Conservation (phyloP, 106 monocot genomes). For the Platanthera guangdongensis region DNA sequence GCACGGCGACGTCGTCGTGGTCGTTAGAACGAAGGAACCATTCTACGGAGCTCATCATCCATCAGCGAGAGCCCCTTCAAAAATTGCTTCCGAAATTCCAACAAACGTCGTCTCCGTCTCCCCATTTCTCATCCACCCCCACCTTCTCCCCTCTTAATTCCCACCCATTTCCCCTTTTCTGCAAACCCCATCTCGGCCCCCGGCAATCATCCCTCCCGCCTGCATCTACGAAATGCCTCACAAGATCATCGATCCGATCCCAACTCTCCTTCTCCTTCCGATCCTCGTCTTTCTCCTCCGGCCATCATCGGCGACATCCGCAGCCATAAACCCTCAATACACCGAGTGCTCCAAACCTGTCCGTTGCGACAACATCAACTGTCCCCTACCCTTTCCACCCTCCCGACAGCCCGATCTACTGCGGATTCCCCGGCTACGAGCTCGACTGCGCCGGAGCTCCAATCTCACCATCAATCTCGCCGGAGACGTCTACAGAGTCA, state of each 20-base stretch:
- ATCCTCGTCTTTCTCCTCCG: neutral
- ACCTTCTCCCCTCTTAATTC: neutral
- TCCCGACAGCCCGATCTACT: slow-evolving; percentile 6
- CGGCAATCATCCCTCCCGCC: neutral
- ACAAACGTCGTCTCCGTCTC: neutral
- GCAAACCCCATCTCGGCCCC: neutral
- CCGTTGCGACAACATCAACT: neutral
- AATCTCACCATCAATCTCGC: slow-evolving; percentile 6
- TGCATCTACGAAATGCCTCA: slow-evolving; percentile 7
- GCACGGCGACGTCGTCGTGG: no score
- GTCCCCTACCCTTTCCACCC: slow-evolving; percentile 19
- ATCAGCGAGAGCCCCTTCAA: neutral
- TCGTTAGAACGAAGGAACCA: neutral
- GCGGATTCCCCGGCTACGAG: slow-evolving; percentile 13
- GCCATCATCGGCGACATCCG: neutral
- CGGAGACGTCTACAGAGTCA: slow-evolving; percentile 3
- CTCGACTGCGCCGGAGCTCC: slow-evolving; percentile 1
- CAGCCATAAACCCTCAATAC: neutral
- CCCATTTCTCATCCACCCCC: neutral
- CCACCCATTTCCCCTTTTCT: neutral
- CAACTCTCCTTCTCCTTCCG: neutral
- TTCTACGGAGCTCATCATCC: neutral
- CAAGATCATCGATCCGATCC: neutral
- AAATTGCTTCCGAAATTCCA: neutral
- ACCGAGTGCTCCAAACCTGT: neutral